Conservation (phyloP, 495 filamentous ascomycete species). For the Hypoxylon perforatum region DNA sequence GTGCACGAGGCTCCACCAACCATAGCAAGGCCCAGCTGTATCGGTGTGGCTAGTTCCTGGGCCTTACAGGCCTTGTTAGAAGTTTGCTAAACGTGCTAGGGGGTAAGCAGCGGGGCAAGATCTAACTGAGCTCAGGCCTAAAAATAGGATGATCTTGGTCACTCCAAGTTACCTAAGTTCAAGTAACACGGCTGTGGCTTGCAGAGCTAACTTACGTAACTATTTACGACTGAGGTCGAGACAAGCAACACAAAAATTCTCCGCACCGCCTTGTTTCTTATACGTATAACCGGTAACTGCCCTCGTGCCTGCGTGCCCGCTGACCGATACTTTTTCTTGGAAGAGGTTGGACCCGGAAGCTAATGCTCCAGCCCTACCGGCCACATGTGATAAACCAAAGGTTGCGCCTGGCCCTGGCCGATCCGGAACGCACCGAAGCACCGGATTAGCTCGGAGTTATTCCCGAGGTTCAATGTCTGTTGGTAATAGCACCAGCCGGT, state of each 20-base stretch:
- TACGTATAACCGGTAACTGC: slow-evolving; percentile 7
- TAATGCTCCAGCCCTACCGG: slow-evolving; percentile 17
- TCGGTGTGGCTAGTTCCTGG: slow-evolving; percentile 25
- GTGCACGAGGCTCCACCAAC: slow-evolving; percentile 5
- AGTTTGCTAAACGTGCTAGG: slow-evolving; percentile 16
- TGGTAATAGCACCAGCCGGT: slow-evolving; percentile 3
- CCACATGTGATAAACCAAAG: slow-evolving; percentile 11
- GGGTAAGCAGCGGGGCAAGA: slow-evolving; percentile 28
- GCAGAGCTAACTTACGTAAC: slow-evolving; percentile 1
- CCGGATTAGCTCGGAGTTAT: slow-evolving; percentile 29
- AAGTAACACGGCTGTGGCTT: slow-evolving; percentile 23
- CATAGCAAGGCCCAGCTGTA: slow-evolving; percentile 1
- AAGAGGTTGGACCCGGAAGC: slow-evolving; percentile 4
- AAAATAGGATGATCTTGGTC: slow-evolving; percentile 42
- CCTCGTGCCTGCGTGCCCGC: too few species aligned
- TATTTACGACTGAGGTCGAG: not conserved
- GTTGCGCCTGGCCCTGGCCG: slow-evolving; percentile 17
- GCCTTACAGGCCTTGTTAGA: slow-evolving; percentile 22
- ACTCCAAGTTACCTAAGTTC: not conserved
- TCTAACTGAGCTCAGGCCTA: slow-evolving; percentile 18
- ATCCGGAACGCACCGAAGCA: slow-evolving; percentile 35
- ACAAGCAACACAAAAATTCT: slow-evolving; percentile 9
- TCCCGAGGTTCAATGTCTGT: not conserved
- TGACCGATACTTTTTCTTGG: slow-evolving; percentile 3
- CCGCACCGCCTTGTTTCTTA: not conserved